Conservation (phyloP, 129 eudicot species). For the Dittrichia graveolens region DNA sequence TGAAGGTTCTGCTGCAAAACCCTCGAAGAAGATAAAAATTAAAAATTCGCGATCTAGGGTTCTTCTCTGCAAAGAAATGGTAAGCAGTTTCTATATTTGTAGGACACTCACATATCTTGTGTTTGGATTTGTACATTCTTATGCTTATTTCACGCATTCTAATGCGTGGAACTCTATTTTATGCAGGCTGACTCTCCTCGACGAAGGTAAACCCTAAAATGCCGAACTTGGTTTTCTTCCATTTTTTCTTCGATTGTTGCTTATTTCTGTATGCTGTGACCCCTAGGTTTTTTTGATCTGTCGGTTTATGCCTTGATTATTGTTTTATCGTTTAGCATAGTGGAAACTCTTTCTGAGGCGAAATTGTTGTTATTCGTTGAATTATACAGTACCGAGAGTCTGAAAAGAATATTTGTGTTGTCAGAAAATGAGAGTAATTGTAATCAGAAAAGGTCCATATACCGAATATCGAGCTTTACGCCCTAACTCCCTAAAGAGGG, state of each 20-base stretch:
- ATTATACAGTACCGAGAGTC: not conserved
- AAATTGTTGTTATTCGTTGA: not conserved
- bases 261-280: not conserved
- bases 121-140: not conserved
- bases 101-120: not conserved
- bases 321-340: constrained; percentile 1
- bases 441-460: not conserved
- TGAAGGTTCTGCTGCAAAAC: constrained; percentile 13
- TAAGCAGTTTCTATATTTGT: not conserved
- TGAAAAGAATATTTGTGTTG: not conserved
- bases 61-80: constrained; percentile 36
- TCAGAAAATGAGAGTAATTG: not conserved
- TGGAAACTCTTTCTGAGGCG: not conserved
- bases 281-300: constrained; percentile 12
- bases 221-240: not conserved
- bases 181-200: constrained; percentile 84
- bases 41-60: constrained; percentile 46
- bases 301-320: not conserved
- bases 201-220: constrained; percentile 57
- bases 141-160: constrained; percentile 24
- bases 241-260: not conserved
- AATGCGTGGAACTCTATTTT: constrained; percentile 16
- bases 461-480: not conserved
- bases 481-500: too few relatives aligned
- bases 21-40: constrained; percentile 22